These are phyloP conservation scores for Annona squamosa DNA, from an alignment of 164 flowering plant species.

Conservation along the genomic window DNA sequence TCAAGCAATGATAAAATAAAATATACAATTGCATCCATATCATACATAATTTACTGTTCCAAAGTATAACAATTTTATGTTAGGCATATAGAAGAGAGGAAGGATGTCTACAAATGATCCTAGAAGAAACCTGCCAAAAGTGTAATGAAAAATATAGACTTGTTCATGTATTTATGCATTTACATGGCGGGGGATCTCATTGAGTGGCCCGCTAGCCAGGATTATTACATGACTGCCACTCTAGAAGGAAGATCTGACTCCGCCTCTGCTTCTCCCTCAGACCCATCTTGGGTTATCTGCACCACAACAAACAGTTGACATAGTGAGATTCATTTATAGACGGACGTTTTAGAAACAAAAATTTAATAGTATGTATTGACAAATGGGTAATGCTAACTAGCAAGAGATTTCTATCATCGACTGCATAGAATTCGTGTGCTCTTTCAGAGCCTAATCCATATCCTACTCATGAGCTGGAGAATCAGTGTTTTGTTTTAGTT, in stretches of 20 bases:
- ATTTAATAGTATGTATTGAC: too few relatives aligned
- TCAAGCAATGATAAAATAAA: background rate
- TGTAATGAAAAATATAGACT: background rate
- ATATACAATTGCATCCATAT: background rate
- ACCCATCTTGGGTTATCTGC: slow-evolving; percentile 24
- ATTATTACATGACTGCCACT: slow-evolving; percentile 53
- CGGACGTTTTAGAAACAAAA: too few relatives aligned
- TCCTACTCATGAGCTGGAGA: background rate
- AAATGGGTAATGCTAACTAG: too few relatives aligned
- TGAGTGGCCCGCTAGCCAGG: background rate
- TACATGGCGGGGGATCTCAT: slow-evolving; percentile 22
- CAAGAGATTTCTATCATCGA: too few relatives aligned
- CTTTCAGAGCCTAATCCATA: too few relatives aligned
- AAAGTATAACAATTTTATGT: background rate
- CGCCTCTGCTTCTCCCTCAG: slow-evolving; percentile 45
- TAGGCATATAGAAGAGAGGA: background rate
- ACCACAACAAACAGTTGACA: slow-evolving; percentile 5
- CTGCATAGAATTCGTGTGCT: too few relatives aligned
- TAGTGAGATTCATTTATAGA: too few relatives aligned
- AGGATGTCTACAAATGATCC: background rate
- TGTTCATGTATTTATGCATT: slow-evolving; percentile 1
- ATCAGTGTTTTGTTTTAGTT: background rate
- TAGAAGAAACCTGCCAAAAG: background rate
- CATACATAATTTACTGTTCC: background rate
- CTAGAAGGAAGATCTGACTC: slow-evolving; percentile 54